Evolutionary conservation across 768 basidiomycete genomes (phyloP).

Genomic region (Phallus indusiatus): DNA sequence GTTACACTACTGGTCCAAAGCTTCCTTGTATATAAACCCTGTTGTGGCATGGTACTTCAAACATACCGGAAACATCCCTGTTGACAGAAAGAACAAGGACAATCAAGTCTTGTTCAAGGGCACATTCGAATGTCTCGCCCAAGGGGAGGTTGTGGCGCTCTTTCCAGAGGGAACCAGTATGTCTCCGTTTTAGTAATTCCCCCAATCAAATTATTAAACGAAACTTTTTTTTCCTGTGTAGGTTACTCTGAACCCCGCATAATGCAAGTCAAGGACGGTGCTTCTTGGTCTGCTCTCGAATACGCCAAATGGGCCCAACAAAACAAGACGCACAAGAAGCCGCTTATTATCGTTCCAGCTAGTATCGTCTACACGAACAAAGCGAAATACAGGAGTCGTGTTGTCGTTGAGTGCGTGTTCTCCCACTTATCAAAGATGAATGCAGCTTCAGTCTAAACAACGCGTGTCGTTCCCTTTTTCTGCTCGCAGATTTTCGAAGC

Average conservation of each 20-base stretch:
- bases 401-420: slow-evolving; percentile 42
- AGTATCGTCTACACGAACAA: slow-evolving; percentile 95
- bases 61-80: slow-evolving; percentile 95
- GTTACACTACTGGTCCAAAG: slow-evolving; percentile 93
- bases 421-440: slow-evolving; percentile 1
- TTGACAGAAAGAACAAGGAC: slow-evolving; percentile 91
- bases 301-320: slow-evolving; percentile 72
- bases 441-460: too few species aligned
- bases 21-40: slow-evolving; percentile 75
- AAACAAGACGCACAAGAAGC: slow-evolving; percentile 36
- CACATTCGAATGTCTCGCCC: slow-evolving; percentile 76
- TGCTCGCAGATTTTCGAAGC: slow-evolving; percentile 63
- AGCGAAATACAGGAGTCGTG: slow-evolving; percentile 85
- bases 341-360: slow-evolving; percentile 65
- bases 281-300: slow-evolving; percentile 91
- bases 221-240: neutral
- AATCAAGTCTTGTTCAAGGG: slow-evolving; percentile 80
- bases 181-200: neutral
- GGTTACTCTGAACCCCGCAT: slow-evolving; percentile 85
- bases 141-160: slow-evolving; percentile 78
- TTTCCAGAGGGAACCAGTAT: slow-evolving; percentile 85
- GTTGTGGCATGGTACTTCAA: slow-evolving; percentile 61
- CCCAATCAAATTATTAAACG: neutral
- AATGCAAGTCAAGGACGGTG: slow-evolving; percentile 70
- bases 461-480: too few species aligned